phyloP scores from a whole-genome alignment of 2,329 filamentous ascomycete species.

The Ramularia collo-cygni region DNA sequence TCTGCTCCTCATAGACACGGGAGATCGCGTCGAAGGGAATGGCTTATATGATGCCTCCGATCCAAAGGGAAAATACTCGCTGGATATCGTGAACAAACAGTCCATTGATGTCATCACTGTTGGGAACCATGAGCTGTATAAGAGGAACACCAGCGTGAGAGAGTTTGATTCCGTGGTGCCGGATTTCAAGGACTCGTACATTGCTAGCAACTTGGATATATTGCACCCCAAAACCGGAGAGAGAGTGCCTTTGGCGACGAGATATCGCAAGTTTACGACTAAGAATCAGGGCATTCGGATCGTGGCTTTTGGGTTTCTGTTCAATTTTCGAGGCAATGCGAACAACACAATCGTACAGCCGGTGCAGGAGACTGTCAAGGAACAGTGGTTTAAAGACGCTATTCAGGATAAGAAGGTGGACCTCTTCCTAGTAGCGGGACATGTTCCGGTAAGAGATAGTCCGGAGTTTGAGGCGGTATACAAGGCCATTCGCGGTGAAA shows the following conservation, averaged over 20 bases:
- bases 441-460: conserved; percentile 70
- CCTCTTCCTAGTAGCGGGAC: conserved; percentile 78
- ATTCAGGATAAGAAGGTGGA: conserved; percentile 74
- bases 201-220: conserved; percentile 92
- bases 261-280: conserved; percentile 85
- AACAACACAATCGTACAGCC: conserved; percentile 83
- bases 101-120: conserved; percentile 76
- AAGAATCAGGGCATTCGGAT: conserved; percentile 80
- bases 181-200: conserved; percentile 70
- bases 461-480: conserved; percentile 72
- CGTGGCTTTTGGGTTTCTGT: conserved; percentile 87
- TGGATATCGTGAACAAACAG: conserved; percentile 78
- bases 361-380: conserved; percentile 72
- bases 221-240: conserved; percentile 64
- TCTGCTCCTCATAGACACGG: conserved; percentile 88
- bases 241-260: conserved; percentile 66
- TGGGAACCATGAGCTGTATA: conserved; percentile 95
- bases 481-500: conserved; percentile 66
- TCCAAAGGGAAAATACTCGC: conserved; percentile 83
- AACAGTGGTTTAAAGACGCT: conserved; percentile 82
- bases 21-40: conserved; percentile 88
- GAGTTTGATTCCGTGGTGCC: conserved; percentile 78
- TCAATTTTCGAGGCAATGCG: conserved; percentile 83
- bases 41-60: conserved; percentile 85
- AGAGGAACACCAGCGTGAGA: conserved; percentile 65